Evolutionary conservation across 2,329 filamentous ascomycete species (phyloP), one percentile per base, ranked within the genome.

Genomic region (Pyrenophora graminea): DNA sequence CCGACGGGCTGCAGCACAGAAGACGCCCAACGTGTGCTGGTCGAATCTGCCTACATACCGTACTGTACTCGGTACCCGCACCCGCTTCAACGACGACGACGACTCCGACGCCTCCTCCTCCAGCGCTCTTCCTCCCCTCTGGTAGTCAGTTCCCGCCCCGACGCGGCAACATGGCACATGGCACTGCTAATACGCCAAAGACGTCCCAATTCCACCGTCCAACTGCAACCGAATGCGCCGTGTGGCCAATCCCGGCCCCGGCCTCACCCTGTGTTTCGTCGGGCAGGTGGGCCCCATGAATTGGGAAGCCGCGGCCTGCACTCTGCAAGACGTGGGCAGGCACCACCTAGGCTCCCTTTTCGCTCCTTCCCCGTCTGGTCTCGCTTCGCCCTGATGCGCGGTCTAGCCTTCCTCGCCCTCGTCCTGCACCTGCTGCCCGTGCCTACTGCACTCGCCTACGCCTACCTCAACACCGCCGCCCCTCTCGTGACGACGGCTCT

Each of bases 291-390:
- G 43, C 25, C 25, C 43, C 43, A 19, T 39, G 38, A 41, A 36
- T 23, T 37, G 42, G 48, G 45, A 49, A 56, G 53, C 53, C 53
- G 49, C 49, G 49, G 53, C 45, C 44, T 51, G 15, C 15, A 15
- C 15, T 1, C 15, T 15, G 43, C 48, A 38, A 25, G 27, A 33
- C 38, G 9, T 39, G 30, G 25, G 43, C 39, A 38, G 48, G 50
- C 50, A 48, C 45, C 45, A 48, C 38, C 38, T 32, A 44, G 23
- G 41, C 41, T 34, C 36, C 54, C 48, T 49, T 49, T 51, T 44
- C 37, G 39, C 55, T 55, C 55, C 55, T 57, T 55, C 55, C 51
- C 48, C 48, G 55, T 57, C 45, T 43, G 55, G 48, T 52, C 47
- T 57, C 55, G 55, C 51, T 45, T 53, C 49, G 49, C 49, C 32